Conservation (phyloP, 192 early-diverging fungal species). For the Linnemannia elongata region DNA sequence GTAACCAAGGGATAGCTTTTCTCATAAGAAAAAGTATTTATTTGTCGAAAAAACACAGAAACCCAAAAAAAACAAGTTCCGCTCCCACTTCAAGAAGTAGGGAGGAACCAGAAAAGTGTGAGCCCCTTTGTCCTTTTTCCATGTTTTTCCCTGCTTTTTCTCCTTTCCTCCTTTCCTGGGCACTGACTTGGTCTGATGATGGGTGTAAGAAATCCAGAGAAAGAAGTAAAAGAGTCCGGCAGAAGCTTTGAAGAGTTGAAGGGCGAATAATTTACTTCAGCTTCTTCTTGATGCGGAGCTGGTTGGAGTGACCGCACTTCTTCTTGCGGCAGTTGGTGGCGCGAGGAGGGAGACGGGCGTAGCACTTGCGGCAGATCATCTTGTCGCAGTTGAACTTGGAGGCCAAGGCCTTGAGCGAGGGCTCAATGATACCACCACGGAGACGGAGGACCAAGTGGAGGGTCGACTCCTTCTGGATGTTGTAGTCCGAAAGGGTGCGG, state of each 20-base stretch:
- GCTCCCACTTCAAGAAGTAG: neutral
- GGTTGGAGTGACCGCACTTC: slow-evolving; percentile 99
- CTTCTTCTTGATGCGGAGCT: slow-evolving; percentile 99
- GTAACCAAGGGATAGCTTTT: neutral
- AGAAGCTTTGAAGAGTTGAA: neutral
- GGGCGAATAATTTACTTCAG: slow-evolving; percentile 77
- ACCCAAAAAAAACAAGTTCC: neutral
- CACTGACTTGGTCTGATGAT: no score
- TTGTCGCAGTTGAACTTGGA: slow-evolving; percentile 99
- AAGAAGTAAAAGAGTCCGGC: neutral
- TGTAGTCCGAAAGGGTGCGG: slow-evolving; percentile 98
- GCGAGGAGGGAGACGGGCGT: slow-evolving; percentile 98
- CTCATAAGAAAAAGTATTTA: slow-evolving; percentile 11
- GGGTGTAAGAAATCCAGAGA: neutral
- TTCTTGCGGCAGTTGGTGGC: slow-evolving; percentile 99
- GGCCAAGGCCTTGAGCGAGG: slow-evolving; percentile 97
- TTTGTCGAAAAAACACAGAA: slow-evolving; percentile 8
- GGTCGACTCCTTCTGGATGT: slow-evolving; percentile 99
- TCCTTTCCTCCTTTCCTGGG: neutral
- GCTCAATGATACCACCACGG: slow-evolving; percentile 98
- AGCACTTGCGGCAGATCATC: slow-evolving; percentile 99
- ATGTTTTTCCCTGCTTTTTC: neutral
- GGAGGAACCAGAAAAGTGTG: neutral
- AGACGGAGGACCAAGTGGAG: slow-evolving; percentile 97
- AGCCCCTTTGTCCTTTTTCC: slow-evolving; percentile 4